Percentiles rank a stretch among this genome's conserved stretches.
These are phyloP conservation scores for Leucogyrophana mollusca DNA, from an alignment of 768 basidiomycete species.

Conservation along the genomic window DNA sequence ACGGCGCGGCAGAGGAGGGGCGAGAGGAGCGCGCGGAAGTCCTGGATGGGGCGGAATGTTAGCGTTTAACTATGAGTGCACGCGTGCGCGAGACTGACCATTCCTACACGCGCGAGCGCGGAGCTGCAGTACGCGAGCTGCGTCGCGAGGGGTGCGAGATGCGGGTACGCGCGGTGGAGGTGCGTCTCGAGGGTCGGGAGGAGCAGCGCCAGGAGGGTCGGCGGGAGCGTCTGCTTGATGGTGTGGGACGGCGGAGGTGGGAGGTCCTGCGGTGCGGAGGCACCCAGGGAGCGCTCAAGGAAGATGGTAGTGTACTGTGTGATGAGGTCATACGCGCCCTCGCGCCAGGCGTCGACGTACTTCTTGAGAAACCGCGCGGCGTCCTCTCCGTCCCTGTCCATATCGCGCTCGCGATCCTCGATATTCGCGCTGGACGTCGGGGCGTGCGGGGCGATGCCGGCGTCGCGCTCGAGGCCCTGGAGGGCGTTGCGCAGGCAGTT, in stretches of 20 bases:
- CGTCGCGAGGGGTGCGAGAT: conserved; percentile 81
- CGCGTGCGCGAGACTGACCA: conserved; percentile 39
- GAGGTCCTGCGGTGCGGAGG: conserved; percentile 14
- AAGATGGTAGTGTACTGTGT: conserved; percentile 91
- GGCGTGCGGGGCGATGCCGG: conserved; percentile 30
- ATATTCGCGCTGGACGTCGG: conserved; percentile 11
- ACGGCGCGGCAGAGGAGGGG: conserved; percentile 70
- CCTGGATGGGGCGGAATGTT: conserved; percentile 18
- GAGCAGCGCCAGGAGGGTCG: conserved; percentile 45
- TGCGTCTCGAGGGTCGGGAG: conserved; percentile 62
- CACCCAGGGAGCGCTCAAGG: conserved; percentile 53
- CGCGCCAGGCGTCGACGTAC: conserved; percentile 89
- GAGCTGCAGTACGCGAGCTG: conserved; percentile 93
- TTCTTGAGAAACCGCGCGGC: conserved; percentile 77
- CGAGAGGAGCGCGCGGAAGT: conserved; percentile 73
- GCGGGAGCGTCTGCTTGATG: conserved; percentile 27
- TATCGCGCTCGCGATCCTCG: conserved; percentile 35
- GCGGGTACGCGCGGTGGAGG: conserved; percentile 60
- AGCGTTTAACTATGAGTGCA: background rate
- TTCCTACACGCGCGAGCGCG: conserved; percentile 88
- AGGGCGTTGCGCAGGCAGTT: conserved; percentile 59
- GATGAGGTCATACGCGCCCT: conserved; percentile 89
- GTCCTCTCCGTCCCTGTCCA: conserved; percentile 69
- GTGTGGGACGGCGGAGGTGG: conserved; percentile 20
- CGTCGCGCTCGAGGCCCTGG: conserved; percentile 47